Base-by-base conservation (phyloP, 2,329 filamentous ascomycete species). In the Hypoxylon sp. region DNA sequence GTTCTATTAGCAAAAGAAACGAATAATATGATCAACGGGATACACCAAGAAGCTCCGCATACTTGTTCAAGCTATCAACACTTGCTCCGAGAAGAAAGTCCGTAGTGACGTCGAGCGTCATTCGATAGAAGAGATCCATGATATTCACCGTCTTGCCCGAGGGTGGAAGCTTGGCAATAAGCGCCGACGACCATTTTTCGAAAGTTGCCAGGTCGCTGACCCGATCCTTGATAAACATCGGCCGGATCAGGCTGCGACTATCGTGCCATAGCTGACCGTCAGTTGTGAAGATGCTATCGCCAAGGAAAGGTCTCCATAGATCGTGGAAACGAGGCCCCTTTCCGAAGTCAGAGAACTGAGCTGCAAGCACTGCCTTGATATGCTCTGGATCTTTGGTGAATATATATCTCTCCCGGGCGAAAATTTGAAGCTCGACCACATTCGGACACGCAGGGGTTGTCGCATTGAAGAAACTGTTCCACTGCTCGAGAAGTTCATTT, bases 21-120 rank as follows among this genome's bases (percentile, higher is more conserved):
- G n/a, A n/a, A n/a, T n/a, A n/a, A n/a, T n/a, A n/a, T n/a, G n/a
- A n/a, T n/a, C n/a, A n/a, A n/a, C n/a, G n/a, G n/a, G n/a, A n/a
- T n/a, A n/a, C n/a, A n/a, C n/a, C n/a, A 26, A 25, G 21, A 13
- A 13, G 13, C n/a, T 16, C 13, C 63, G 12, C 49, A 53, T 53
- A 75, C 73, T 73, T 72, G 40, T 69, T 69, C 23, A 81, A 62
- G 9, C 75, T 76, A 53, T 76, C 70, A 2, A 78, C 77, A 40
- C 77, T 81, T 35, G 82, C 73, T 5, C 87, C 86, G 35, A 89
- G 85, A 3, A 90, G 70, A 57, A 89, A 87, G 34, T 86, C 83
- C 0, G 85, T 89, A 0, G 85, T 83, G 0, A 83, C 81, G 54
- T 89, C 86, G 12, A 89, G 75, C 0, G 85, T 87, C 63, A 88